Conservation (phyloP, 192 early-diverging fungal genomes). For the Mortierella claussenii region DNA sequence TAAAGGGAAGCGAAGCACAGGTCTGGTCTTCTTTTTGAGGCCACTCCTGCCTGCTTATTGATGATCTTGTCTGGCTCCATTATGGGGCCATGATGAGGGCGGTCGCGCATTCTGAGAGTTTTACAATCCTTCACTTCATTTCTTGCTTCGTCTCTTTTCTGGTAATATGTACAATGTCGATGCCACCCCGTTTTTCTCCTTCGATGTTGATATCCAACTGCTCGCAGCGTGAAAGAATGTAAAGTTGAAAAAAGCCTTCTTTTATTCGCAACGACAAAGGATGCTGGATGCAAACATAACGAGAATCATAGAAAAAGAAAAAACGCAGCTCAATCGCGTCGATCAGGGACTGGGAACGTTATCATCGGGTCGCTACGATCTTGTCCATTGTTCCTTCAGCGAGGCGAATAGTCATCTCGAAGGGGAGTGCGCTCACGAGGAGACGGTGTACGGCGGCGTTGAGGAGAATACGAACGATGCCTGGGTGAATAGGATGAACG, state of each 20-base stretch:
- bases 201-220: no score
- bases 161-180: no score
- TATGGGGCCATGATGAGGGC: conserved; percentile 8
- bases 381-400: no score
- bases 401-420: background rate
- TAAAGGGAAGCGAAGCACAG: conserved; percentile 53
- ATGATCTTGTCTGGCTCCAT: conserved; percentile 44
- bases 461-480: background rate
- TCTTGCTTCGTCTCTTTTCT: background rate
- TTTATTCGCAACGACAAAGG: background rate
- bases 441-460: conserved; percentile 11
- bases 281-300: background rate
- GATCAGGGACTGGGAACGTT: no score
- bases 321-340: background rate
- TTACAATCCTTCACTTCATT: background rate
- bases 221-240: no score
- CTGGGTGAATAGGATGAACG: background rate
- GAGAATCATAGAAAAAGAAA: background rate
- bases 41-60: conserved; percentile 32
- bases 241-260: no score
- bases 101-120: conserved; percentile 18
- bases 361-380: no score
- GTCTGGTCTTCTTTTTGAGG: conserved; percentile 4
- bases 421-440: conserved; percentile 15
- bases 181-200: no score